Evolutionary conservation across 225 moss, liverwort and hornwort genomes (phyloP).

Genomic region (Polytrichum formosum): DNA sequence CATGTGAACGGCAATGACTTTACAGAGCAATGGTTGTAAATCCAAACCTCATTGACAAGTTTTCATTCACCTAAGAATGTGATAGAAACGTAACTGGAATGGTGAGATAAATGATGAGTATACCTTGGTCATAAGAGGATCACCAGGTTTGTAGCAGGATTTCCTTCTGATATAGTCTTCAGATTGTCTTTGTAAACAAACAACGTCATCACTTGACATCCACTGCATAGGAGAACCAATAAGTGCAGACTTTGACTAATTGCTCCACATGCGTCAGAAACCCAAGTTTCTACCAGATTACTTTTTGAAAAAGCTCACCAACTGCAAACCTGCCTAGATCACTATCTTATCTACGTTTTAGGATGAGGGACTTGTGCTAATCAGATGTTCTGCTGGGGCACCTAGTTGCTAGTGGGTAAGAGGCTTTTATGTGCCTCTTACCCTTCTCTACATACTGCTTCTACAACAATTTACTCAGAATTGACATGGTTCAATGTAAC

Average conservation of each 20-base stretch:
- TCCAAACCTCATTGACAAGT: background rate
- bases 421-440: constrained; percentile 8
- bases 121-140: background rate
- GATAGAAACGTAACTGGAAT: background rate
- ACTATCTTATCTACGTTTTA: constrained; percentile 10
- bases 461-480: constrained; percentile 5
- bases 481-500: constrained; percentile 10
- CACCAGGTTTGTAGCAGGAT: background rate
- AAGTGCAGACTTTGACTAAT: background rate
- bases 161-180: background rate
- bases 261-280: background rate
- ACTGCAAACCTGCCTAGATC: constrained; percentile 22
- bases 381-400: constrained; percentile 16
- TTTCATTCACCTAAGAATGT: no score
- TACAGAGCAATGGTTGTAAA: background rate
- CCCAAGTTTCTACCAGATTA: background rate
- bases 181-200: no score
- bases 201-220: background rate
- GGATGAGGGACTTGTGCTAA: constrained; percentile 11
- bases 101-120: background rate
- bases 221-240: background rate
- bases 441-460: constrained; percentile 13
- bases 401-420: constrained; percentile 17
- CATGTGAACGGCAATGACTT: background rate
- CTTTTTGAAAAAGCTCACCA: background rate